Conservation (phyloP, 2,329 filamentous ascomycete species). For the Aureobasidium uvarum region DNA sequence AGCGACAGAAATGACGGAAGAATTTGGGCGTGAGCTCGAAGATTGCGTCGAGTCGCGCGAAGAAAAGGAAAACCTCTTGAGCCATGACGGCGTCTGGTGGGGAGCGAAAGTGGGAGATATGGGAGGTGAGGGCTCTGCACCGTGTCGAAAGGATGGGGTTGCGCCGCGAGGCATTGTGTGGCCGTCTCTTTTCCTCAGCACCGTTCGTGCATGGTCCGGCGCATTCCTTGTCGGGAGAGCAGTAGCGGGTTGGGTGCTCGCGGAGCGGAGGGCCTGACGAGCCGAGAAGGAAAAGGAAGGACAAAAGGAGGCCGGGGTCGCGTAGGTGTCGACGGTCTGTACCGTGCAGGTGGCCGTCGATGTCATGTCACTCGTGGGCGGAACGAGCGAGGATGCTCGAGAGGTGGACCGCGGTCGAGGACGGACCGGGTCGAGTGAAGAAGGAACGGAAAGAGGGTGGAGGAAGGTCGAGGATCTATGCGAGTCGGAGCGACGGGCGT, state of each 20-base stretch:
- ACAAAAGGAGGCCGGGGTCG: conserved; percentile 27
- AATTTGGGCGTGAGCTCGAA: conserved; percentile 64
- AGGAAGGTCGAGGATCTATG: conserved; percentile 8
- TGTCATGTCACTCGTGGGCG: conserved; percentile 28
- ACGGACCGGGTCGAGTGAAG: conserved; percentile 1
- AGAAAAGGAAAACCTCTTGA: conserved; percentile 24
- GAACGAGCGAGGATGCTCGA: conserved; percentile 15
- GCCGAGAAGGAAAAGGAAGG: conserved; percentile 27
- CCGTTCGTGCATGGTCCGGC: conserved; percentile 25
- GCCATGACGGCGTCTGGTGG: conserved; percentile 23
- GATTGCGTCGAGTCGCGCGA: conserved; percentile 37
- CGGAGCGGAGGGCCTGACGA: conserved; percentile 27
- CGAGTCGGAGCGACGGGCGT: neutral
- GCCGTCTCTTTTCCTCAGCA: conserved; percentile 27
- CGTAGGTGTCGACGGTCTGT: conserved; percentile 29
- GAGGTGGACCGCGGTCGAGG: conserved; percentile 15
- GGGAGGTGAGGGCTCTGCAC: conserved; percentile 11
- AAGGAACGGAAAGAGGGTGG: conserved; percentile 14
- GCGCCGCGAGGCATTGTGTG: conserved; percentile 22
- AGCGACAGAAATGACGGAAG: conserved; percentile 57
- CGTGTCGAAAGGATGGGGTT: neutral
- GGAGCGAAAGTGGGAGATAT: conserved; percentile 25
- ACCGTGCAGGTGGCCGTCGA: conserved; percentile 30
- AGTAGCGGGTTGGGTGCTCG: conserved; percentile 10
- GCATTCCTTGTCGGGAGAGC: conserved; percentile 26